Conservation (phyloP, 495 filamentous ascomycete species). For the Antarctomyces pellizariae region DNA sequence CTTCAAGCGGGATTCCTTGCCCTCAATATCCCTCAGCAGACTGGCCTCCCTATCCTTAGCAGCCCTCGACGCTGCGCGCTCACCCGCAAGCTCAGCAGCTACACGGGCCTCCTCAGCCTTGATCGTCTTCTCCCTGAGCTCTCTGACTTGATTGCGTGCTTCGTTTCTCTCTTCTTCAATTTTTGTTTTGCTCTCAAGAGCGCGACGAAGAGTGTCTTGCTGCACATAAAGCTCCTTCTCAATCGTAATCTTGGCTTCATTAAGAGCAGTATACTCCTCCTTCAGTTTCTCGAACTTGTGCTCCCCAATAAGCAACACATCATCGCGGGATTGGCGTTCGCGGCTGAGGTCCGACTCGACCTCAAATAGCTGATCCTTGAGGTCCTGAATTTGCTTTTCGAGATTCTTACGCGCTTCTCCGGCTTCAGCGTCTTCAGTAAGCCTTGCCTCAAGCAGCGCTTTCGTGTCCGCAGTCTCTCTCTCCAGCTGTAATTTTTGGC, state of each 20-base stretch:
- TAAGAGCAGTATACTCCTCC: slow-evolving; percentile 68
- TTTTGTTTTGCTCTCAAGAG: slow-evolving; percentile 51
- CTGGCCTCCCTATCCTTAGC: slow-evolving; percentile 65
- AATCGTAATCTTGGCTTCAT: slow-evolving; percentile 88
- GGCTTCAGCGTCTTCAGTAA: slow-evolving; percentile 73
- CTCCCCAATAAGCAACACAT: slow-evolving; percentile 77
- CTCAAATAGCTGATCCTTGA: slow-evolving; percentile 66
- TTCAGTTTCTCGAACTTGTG: slow-evolving; percentile 65
- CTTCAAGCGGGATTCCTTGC: slow-evolving; percentile 39
- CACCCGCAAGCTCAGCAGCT: slow-evolving; percentile 56
- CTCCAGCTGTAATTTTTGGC: slow-evolving; percentile 60
- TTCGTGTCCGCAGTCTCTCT: slow-evolving; percentile 80
- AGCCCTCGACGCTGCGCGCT: slow-evolving; percentile 52
- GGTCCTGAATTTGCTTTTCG: slow-evolving; percentile 65
- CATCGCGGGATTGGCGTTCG: slow-evolving; percentile 86
- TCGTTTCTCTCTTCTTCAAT: slow-evolving; percentile 79
- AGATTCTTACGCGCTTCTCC: slow-evolving; percentile 67
- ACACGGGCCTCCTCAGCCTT: slow-evolving; percentile 67
- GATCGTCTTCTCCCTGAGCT: slow-evolving; percentile 57
- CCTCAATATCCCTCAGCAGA: slow-evolving; percentile 55
- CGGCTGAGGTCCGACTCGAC: slow-evolving; percentile 73
- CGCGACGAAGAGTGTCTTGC: slow-evolving; percentile 76
- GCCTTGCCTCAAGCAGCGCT: slow-evolving; percentile 60
- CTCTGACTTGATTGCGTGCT: slow-evolving; percentile 62
- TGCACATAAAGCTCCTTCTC: slow-evolving; percentile 98